Evolutionary conservation across 2,329 filamentous ascomycete species (phyloP).

Genomic region (Fusarium verrucosum): DNA sequence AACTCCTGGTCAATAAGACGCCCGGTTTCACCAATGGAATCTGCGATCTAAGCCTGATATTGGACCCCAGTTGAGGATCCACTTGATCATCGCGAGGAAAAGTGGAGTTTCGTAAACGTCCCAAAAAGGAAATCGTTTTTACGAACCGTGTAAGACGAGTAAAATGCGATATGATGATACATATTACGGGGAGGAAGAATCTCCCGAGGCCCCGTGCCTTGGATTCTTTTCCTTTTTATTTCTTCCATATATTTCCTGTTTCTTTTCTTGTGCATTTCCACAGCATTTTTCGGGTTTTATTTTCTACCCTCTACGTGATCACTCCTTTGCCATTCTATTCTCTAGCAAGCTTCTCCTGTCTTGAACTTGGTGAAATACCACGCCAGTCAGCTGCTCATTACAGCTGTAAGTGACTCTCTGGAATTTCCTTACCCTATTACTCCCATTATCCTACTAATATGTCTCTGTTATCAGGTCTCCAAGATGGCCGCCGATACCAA

Average conservation of each 20-base stretch:
- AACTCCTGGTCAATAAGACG: too few species aligned
- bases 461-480: neutral
- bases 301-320: too few species aligned
- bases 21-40: too few species aligned
- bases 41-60: too few species aligned
- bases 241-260: too few species aligned
- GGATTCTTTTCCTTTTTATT: too few species aligned
- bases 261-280: rapidly evolving
- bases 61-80: neutral
- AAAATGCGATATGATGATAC: neutral
- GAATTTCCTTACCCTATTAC: neutral
- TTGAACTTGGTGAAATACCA: too few species aligned
- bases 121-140: conserved; percentile 27
- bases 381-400: neutral
- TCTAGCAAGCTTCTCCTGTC: too few species aligned
- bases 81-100: neutral
- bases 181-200: neutral
- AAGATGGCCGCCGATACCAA: conserved; percentile 1
- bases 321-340: too few species aligned
- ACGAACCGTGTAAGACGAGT: conserved; percentile 14
- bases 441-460: neutral
- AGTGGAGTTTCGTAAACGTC: conserved; percentile 24
- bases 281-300: neutral
- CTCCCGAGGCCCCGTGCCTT: too few species aligned
- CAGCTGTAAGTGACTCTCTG: neutral